Base-by-base conservation (phyloP, 129 eudicot genomes). In the Lonicera japonica region DNA sequence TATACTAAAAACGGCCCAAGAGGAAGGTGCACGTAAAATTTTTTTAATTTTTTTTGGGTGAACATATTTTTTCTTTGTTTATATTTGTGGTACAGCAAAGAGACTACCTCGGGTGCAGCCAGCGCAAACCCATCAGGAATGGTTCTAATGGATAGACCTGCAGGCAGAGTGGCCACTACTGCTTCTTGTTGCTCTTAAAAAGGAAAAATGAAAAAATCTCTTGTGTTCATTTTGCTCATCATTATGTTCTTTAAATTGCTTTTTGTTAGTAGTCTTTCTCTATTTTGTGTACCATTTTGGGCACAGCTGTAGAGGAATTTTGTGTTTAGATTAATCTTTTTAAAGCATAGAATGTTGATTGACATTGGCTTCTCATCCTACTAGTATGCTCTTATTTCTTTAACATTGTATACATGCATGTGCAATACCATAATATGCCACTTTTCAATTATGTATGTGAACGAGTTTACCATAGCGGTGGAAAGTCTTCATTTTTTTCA, bases 121-220 rank as follows among this genome's bases (percentile, higher is more conserved):
- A 12, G 54, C 70, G 20, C 70, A 56, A 77, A 66, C 57, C 77
- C 82, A 3, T 71, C 82, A 4, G 82, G 77, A 40, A 77, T 77
- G 82, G 74, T 77, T 66, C 77, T 77, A 16, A 67, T 66, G 69
- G 82, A 77, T 56, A 74, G 74, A 36, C 66, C 82, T 53, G 67
- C 82, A 4, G 77, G 56, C 11, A 62, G 77, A 54, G 56, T 73
- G 4, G 61, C 61, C n/a, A n/a, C n/a, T 29, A 52, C 39, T 38
- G 77, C 70, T 21, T 66, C 77, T 29, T 77, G 82, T 48, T 77
- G 82, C 70, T 54, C 77, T 54, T 77, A 54, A 70, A 29, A 29
- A 29, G 6, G 6, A 29, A n/a, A n/a, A n/a, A n/a, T n/a, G n/a
- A n/a, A n/a, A n/a, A n/a, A n/a, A 45, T 5, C 55, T 63, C 12